These are phyloP conservation scores for Ophiostoma fasciatum DNA, from an alignment of 2,329 filamentous ascomycete species.

Conservation along the genomic window DNA sequence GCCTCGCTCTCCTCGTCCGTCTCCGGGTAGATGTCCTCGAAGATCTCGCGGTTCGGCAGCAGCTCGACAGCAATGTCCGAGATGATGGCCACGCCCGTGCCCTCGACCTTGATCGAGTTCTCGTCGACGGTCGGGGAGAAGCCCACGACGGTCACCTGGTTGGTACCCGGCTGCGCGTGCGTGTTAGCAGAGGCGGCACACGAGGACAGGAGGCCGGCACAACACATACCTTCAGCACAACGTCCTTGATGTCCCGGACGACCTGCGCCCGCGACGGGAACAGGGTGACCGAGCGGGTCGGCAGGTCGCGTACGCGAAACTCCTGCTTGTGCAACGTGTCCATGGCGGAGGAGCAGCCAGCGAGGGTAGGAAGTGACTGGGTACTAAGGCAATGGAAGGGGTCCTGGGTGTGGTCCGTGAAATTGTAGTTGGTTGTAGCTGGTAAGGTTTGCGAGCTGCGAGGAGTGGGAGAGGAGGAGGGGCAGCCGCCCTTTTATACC, in stretches of 20 bases:
- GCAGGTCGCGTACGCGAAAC: slow-evolving; percentile 40
- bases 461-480: no score
- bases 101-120: slow-evolving; percentile 45
- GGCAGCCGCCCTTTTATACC: no score
- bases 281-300: slow-evolving; percentile 46
- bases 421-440: no score
- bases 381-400: no score
- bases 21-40: slow-evolving; percentile 38
- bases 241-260: slow-evolving; percentile 41
- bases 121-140: slow-evolving; percentile 37
- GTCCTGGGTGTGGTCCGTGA: no score
- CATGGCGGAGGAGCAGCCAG: slow-evolving; percentile 20
- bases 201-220: no score
- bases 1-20: slow-evolving; percentile 19
- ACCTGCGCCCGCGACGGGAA: slow-evolving; percentile 48
- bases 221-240: slow-evolving; percentile 32
- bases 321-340: slow-evolving; percentile 28
- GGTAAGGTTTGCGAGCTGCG: no score
- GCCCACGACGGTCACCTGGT: slow-evolving; percentile 40
- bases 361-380: no score
- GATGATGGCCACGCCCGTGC: slow-evolving; percentile 41
- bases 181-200: neutral
- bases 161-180: slow-evolving; percentile 32
- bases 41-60: slow-evolving; percentile 38
- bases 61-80: slow-evolving; percentile 47